Percentiles rank a stretch among this genome's conserved stretches.
Conservation (phyloP, 768 basidiomycete species). For the Trametes sanguinea region DNA sequence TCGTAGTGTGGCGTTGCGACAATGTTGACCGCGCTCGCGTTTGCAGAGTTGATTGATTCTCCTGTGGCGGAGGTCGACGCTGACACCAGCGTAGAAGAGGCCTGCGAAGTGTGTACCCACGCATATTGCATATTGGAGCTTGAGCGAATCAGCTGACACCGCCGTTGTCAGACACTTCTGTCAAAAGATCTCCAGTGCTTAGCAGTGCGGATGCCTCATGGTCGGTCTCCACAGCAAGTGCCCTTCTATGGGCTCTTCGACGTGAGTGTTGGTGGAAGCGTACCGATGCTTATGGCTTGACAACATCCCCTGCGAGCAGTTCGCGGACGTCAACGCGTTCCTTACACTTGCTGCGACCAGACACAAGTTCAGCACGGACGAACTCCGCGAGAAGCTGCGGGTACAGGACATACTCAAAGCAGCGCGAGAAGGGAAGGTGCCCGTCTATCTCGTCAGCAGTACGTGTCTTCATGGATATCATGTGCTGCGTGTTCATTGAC, state of each 20-base stretch:
- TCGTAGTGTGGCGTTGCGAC: no score
- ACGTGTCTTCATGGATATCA: conserved; percentile 30
- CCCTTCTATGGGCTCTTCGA: conserved; percentile 69
- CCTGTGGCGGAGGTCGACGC: conserved; percentile 65
- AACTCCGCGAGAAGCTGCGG: conserved; percentile 58
- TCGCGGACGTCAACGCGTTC: conserved; percentile 87
- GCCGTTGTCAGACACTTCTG: conserved; percentile 52
- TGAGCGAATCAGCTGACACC: not conserved
- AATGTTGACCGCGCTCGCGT: no score
- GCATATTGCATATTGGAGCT: not conserved
- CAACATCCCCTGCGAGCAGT: conserved; percentile 42
- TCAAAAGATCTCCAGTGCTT: conserved; percentile 66
- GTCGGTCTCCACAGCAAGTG: conserved; percentile 25
- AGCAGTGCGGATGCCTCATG: conserved; percentile 48
- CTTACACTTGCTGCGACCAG: conserved; percentile 79
- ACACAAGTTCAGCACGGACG: conserved; percentile 65
- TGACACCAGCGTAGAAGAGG: conserved; percentile 79
- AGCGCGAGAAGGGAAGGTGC: conserved; percentile 71
- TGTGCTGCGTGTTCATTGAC: not conserved
- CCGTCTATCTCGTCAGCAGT: conserved; percentile 81
- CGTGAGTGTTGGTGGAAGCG: conserved; percentile 43
- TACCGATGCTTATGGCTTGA: not conserved
- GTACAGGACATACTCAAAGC: conserved; percentile 72
- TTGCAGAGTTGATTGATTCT: conserved; percentile 69
- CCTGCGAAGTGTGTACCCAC: conserved; percentile 63